phyloP scores from a whole-genome alignment of 495 filamentous ascomycete species.

The Annulohypoxylon bovei region DNA sequence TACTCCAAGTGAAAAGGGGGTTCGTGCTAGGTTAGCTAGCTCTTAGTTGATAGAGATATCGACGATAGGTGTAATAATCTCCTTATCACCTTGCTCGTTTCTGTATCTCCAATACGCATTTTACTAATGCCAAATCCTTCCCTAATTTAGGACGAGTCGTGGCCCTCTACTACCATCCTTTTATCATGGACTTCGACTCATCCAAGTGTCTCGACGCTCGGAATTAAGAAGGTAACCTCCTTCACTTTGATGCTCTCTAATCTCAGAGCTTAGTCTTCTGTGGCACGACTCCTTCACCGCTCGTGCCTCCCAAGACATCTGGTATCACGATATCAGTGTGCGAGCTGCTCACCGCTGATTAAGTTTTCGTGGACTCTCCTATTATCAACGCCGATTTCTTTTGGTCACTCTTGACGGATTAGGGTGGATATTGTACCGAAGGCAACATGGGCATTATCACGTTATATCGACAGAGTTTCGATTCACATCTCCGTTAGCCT shows the following conservation, averaged over 20 bases:
- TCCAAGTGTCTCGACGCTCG: no score
- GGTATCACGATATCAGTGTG: neutral
- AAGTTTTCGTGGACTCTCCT: neutral
- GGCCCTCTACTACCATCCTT: no score
- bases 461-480: neutral
- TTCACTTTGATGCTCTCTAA: no score
- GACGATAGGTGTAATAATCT: no score
- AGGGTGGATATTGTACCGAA: neutral
- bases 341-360: neutral
- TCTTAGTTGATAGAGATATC: neutral
- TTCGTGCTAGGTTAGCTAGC: neutral
- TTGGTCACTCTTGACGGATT: neutral
- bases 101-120: no score
- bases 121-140: no score
- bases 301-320: neutral
- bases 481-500: neutral
- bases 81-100: no score
- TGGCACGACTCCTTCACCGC: neutral
- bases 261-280: neutral
- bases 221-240: no score
- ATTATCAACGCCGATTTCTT: neutral
- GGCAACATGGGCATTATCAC: neutral
- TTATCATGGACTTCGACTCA: no score
- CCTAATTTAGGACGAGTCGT: no score
- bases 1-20: neutral